Conservation (phyloP, 495 filamentous ascomycete genomes). For the Neohortaea acidophila region DNA sequence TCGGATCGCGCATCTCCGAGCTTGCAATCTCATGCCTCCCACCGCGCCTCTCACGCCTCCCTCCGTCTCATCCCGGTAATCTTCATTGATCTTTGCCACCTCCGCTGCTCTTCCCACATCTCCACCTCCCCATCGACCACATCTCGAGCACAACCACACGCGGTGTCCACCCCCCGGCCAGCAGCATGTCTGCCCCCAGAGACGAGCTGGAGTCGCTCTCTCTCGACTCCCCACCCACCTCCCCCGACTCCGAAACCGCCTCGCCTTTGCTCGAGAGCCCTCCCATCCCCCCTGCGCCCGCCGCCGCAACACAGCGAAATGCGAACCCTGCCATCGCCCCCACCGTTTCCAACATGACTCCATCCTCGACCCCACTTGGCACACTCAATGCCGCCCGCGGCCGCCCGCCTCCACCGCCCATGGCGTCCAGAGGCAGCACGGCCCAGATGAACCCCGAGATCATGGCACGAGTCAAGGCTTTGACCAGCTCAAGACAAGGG, state of each 20-base stretch:
- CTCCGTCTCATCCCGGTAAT: too few species aligned
- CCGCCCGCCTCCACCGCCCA: conserved; percentile 16
- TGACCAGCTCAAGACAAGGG: conserved; percentile 23
- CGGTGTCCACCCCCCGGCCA: too few species aligned
- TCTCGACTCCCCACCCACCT: too few species aligned
- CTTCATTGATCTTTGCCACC: too few species aligned
- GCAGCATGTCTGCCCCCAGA: not conserved
- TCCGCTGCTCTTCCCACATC: too few species aligned
- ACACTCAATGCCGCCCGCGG: conserved; percentile 64
- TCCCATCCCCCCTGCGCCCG: not conserved
- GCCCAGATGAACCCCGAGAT: conserved; percentile 10
- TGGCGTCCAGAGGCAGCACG: too few species aligned
- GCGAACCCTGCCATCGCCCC: conserved; percentile 2
- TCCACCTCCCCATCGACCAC: too few species aligned
- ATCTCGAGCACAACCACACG: too few species aligned
- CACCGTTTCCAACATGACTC: conserved; percentile 36
- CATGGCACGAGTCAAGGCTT: conserved; percentile 21
- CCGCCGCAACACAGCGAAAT: not conserved
- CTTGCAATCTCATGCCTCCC: too few species aligned
- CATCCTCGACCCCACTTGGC: conserved; percentile 69
- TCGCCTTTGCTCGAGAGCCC: conserved; percentile 2
- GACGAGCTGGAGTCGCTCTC: too few species aligned
- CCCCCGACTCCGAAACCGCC: not conserved
- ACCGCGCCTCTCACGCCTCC: too few species aligned
- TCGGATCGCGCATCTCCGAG: too few species aligned